phyloP scores from a whole-genome alignment of 2,329 filamentous ascomycete species.

The Achaetomium macrosporum region DNA sequence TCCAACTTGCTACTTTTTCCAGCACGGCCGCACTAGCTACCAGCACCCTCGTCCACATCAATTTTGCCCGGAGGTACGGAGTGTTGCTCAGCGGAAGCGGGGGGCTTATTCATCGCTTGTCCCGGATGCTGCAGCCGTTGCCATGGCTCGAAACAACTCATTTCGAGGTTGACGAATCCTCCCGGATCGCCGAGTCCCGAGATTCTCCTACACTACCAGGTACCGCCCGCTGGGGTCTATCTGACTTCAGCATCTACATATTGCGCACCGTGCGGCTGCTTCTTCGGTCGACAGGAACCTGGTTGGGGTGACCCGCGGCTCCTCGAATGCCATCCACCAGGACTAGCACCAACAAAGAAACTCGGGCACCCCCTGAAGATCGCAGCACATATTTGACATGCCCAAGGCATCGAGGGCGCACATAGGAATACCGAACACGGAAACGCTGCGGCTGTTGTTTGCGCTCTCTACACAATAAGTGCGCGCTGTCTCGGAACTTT shows the following conservation, averaged over 20 bases:
- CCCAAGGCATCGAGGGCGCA: background rate
- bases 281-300: too few relatives aligned
- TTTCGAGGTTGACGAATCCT: constrained; percentile 15
- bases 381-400: background rate
- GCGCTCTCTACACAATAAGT: background rate
- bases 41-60: too few relatives aligned
- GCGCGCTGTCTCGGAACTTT: background rate
- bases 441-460: background rate
- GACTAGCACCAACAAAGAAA: background rate
- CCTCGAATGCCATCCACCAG: background rate
- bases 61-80: too few relatives aligned
- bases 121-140: background rate
- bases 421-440: background rate
- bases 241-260: too few relatives aligned
- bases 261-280: too few relatives aligned
- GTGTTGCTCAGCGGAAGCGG: background rate
- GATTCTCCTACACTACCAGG: background rate
- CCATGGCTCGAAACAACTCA: constrained; percentile 18
- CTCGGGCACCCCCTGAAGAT: background rate
- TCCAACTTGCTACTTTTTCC: background rate
- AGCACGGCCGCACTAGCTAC: too few relatives aligned
- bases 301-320: background rate
- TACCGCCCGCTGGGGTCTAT: too few relatives aligned
- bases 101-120: constrained; percentile 3
- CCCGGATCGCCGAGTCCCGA: constrained; percentile 4